Base-by-base conservation (phyloP, 805 yeast genomes). In the Teunomyces cretensis region DNA sequence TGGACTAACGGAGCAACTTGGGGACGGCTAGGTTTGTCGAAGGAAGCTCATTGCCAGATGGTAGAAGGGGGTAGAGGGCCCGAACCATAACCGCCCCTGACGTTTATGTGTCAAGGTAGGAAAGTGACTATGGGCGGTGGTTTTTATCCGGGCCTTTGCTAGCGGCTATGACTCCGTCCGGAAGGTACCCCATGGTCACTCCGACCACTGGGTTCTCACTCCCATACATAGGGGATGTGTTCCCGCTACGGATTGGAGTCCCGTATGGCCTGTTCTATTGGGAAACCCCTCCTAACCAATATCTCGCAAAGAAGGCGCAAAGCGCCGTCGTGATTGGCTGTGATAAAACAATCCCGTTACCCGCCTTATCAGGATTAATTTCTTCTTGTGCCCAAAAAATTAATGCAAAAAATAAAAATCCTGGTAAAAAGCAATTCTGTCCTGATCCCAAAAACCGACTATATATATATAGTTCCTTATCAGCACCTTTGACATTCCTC, bases 381-480 rank as follows among this genome's bases (percentile, higher is more conserved):
- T 22, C 28, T 35, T 35, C 22, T 35, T 35, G n/a, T 22, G n/a
- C 27, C 28, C 28, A 5, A 7, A 26, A 19, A 19, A 19, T 33
- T 7, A 15, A 8, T 14, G 5, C n/a, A 16, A 12, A 12, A 7
- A 14, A 19, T 19, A 13, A 6, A n/a, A n/a, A n/a, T n/a, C n/a
- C n/a, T 24, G 11, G 2, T 13, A 35, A 35, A 35, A 35, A 35
- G 38, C 27, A 35, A 35, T 35, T n/a, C 27, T 35, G n/a, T 35
- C 38, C 38, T 35, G 38, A 35, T 35, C 17, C 38, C 19, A 13
- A 7, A 11, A n/a, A n/a, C n/a, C 24, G 22, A 35, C 9, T 17
- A 13, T 35, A 35, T 35, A 35, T 35, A 35, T 35, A 35, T 31
- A 19, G 38, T 35, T 35, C 28, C 38, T 35, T 35, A 35, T 35